Base-by-base conservation (phyloP, 345 rosid species). In the Gossypium longicalyx region DNA sequence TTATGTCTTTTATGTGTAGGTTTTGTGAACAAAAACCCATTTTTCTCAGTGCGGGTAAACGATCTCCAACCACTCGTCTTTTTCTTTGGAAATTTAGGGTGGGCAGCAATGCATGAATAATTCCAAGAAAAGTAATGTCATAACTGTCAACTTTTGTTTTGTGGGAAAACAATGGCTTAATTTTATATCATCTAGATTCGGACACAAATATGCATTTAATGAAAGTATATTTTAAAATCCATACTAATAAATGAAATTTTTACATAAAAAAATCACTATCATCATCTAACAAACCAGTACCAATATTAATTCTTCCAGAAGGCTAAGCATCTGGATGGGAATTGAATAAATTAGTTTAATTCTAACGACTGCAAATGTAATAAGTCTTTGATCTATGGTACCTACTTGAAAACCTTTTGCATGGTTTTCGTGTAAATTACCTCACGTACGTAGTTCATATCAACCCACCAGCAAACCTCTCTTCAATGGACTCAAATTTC, bases 1-100 rank as follows among this genome's bases (percentile, higher is more conserved):
- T 7, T 45, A 45, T 10, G 2, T 3, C 5, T 29, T 19, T 2
- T 54, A 9, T 72, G 44, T 51, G 60, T 52, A 25, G 9, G 27
- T 20, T 78, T 20, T 23, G 10, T n/a, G 41, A 69, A 13, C 4
- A 64, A 63, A 79, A 63, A 49, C 77, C 67, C 54, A 29, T 64
- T 82, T 56, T 84, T 86, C 86, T 71, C 78, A 45, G 8, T 71
- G 78, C 17, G 72, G 91, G 47, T 88, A 71, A 80, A 79, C 91
- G 67, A 57, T 70, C 81, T 70, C 77, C 68, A 86, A 76, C 88
- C 47, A 83, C 86, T 85, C 57, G 58, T 69, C 54, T 69, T 27
- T 41, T 38, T 34, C 8, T 13, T n/a, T 49, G 20, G 65, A 17
- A 20, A 48, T 10, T 58, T 58, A 77, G 12, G 51, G 44, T 52